A percentile compares a stretch with the other conserved stretches of the same genome.
phyloP scores from a whole-genome alignment of 371 early-diverging fungal species.

The Rhizopus stolonifer region DNA sequence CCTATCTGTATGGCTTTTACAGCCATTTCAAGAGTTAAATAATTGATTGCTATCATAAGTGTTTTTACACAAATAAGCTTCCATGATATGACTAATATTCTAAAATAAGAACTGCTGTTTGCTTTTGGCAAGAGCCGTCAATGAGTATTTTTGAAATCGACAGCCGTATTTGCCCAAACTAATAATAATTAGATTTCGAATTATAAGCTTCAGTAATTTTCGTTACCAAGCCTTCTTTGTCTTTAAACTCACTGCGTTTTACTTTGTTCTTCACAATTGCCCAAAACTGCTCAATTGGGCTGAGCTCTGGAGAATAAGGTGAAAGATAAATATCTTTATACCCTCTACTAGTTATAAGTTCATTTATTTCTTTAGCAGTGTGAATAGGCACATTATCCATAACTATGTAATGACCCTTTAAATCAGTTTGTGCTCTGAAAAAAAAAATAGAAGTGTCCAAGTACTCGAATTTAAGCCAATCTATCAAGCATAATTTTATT shows the following conservation, averaged over 20 bases:
- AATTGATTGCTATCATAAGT: neutral
- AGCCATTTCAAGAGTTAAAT: neutral
- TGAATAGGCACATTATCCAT: conserved; percentile 18
- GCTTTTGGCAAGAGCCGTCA: conserved; percentile 1
- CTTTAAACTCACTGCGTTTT: conserved; percentile 4
- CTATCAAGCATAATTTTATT: no score
- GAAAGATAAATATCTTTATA: conserved; percentile 3
- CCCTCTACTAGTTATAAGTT: no score
- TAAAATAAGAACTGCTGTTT: neutral
- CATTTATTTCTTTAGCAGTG: no score
- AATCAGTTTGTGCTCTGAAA: no score
- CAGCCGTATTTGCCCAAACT: neutral
- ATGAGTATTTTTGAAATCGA: neutral
- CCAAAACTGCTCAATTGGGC: conserved; percentile 1
- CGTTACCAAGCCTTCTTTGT: neutral
- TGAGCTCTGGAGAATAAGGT: conserved; percentile 3
- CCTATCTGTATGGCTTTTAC: neutral
- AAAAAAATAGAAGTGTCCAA: no score
- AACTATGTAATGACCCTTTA: conserved; percentile 17
- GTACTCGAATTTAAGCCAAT: no score
- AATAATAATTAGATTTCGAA: no score
- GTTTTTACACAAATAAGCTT: neutral
- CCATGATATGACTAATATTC: neutral
- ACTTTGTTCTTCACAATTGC: conserved; percentile 1
- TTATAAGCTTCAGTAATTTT: conserved; percentile 2